Evolutionary conservation across 2,329 filamentous ascomycete genomes (phyloP).

Genomic region (Emericellopsis cladophorae): DNA sequence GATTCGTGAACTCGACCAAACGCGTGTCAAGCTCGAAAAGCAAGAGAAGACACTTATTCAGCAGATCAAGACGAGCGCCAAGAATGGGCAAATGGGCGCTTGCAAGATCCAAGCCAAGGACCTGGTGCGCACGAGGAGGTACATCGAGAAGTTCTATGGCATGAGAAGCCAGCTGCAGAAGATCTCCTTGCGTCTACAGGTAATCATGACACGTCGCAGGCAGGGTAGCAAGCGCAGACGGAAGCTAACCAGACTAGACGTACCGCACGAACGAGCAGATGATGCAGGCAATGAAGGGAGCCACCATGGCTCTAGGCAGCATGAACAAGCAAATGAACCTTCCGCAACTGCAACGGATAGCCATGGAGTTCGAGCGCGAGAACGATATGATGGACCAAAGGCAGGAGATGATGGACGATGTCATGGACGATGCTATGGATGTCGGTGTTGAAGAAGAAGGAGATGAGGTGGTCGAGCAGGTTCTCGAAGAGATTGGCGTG

Average conservation of each 20-base stretch:
- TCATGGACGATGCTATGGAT: constrained; percentile 92
- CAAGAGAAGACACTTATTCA: constrained; percentile 95
- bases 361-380: constrained; percentile 97
- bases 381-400: constrained; percentile 99
- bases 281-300: constrained; percentile 99
- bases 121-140: constrained; percentile 80
- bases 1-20: constrained; percentile 88
- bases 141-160: constrained; percentile 95
- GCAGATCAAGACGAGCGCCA: constrained; percentile 96
- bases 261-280: constrained; percentile 98
- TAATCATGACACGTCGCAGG: constrained; percentile 19
- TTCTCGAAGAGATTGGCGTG: constrained; percentile 92
- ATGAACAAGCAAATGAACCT: constrained; percentile 99
- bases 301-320: constrained; percentile 79
- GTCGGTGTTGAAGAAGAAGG: constrained; percentile 85
- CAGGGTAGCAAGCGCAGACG: neutral
- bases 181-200: constrained; percentile 88
- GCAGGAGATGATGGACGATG: constrained; percentile 99
- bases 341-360: constrained; percentile 85
- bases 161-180: constrained; percentile 97
- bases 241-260: constrained; percentile 45
- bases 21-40: constrained; percentile 90
- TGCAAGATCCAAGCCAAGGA: constrained; percentile 98
- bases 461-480: constrained; percentile 92
- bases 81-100: constrained; percentile 96